Base-by-base conservation (phyloP, 176 grass and related monocot species). In the Cenchrus americanus region DNA sequence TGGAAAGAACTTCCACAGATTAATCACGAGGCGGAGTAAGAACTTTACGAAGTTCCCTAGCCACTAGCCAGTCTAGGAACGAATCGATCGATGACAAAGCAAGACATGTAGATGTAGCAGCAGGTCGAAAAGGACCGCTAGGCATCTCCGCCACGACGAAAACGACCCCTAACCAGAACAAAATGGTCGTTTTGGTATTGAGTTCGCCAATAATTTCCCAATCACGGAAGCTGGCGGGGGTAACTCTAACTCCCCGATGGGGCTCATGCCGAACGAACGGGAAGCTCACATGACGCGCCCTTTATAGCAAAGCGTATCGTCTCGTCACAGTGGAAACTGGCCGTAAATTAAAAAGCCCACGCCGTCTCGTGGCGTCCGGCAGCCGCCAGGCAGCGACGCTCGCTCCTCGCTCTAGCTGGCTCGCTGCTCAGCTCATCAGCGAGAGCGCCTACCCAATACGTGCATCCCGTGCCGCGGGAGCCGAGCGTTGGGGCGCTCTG, bases 161-260 rank as follows among this genome's bases (percentile, higher is more conserved):
- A 89, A 69, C 10, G 77, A 89, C 71, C 11, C 9, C 4, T 85
- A 54, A 69, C 53, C 71, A 48, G 63, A 81, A 48, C 32, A 70
- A 89, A 43, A 89, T 62, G 22, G 77, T 37, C 43, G 52, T 80
- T 63, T 89, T 69, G 66, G 57, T 76, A 68, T 52, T 27, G 48
- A 62, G 19, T 47, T 68, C 62, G 11, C 18, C 34, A 14, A 14
- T 23, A 14, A 58, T 58, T 3, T 26, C 14, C 22, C 44, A 47
- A 71, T 14, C 44, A 8, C 22, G 8, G 18, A 22, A 76, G 3
- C 85, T 26, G 6, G 41, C 50, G 27, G 27, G 1, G 27, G 27
- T 30, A 30, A 6, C 49, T 49, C 49, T 0, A 8, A 0, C 50
- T 43, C 18, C 43, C 65, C 6, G 17, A 5, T 54, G 12, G 63